phyloP scores from a whole-genome alignment of 805 yeast species.

The Sugiyamaella smithiae region DNA sequence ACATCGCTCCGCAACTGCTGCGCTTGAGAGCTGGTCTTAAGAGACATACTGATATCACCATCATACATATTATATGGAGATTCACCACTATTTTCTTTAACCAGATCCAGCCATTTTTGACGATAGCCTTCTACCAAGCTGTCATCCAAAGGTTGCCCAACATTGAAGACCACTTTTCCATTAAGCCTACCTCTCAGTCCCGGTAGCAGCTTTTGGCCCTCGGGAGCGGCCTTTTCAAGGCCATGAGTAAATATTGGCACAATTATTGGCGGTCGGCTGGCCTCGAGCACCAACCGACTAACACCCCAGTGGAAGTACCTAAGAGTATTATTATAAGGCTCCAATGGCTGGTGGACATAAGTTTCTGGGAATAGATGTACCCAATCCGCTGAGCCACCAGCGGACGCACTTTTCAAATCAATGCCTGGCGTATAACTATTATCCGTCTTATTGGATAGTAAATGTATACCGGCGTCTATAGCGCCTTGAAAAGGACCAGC shows the following conservation, averaged over 20 bases:
- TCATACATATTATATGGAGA: neutral
- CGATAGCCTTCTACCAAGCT: conserved; percentile 58
- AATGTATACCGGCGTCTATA: conserved; percentile 77
- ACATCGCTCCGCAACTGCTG: conserved; percentile 63
- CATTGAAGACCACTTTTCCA: conserved; percentile 60
- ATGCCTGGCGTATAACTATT: neutral
- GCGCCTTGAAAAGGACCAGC: conserved; percentile 91
- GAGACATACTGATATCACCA: conserved; percentile 57
- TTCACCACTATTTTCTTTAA: conserved; percentile 46
- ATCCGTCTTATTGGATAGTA: conserved; percentile 45
- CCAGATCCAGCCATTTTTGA: conserved; percentile 63
- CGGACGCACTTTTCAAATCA: neutral
- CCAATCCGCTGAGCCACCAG: conserved; percentile 48
- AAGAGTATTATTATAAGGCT: conserved; percentile 77
- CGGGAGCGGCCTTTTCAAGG: conserved; percentile 84
- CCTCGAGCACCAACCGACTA: conserved; percentile 75
- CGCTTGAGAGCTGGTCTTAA: conserved; percentile 64
- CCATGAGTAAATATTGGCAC: conserved; percentile 86
- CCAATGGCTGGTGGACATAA: conserved; percentile 73
- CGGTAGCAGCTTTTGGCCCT: conserved; percentile 46
- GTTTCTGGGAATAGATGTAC: conserved; percentile 95
- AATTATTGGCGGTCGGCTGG: conserved; percentile 78
- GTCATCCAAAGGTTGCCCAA: conserved; percentile 72
- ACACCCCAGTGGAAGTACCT: conserved; percentile 96
- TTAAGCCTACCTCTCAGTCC: conserved; percentile 61